Evolutionary conservation across 495 filamentous ascomycete species (phyloP), one percentile per base, ranked within the genome.

Genomic region (Podospora anserina): DNA sequence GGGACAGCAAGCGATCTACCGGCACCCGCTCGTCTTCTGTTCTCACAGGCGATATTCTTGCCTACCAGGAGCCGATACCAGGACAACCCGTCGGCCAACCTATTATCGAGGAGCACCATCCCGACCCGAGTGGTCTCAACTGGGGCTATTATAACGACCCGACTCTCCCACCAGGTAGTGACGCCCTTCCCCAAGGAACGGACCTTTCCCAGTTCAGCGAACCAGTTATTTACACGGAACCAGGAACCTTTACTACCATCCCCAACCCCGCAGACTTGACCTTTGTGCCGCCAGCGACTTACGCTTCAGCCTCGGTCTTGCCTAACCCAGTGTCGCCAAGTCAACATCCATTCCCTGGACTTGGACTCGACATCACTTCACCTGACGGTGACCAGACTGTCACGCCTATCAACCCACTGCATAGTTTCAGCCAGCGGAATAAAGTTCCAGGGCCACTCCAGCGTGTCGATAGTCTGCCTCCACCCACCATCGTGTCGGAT

Each of bases 101-200:
- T 15, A 54, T 62, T 13, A 61, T 78, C 55, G 68, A 74, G 15
- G 60, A 65, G 70, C 67, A 75, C n/a, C n/a, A 78, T 55, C 67
- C 67, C n/a, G 72, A 77, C 9, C 67, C 69, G 1, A 73, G 54
- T 4, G 76, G 76, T 61, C 66, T 72, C 23, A 74, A 73, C 16
- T 78, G 73, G 71, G 71, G 69, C 9, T 78, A 78, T 61, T 78
- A 76, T 11, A 27, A 78, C 74, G 74, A 76, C 55, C 74, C 74
- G 27, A 65, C 64, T 59, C 39, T 75, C 39, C 39, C 39, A 49
- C 39, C 39, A 49, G 39, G 39, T 49, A 49, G 39, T 49, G 39
- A 49, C 39, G 39, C 39, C 7, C 39, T 49, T 49, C 39, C 39
- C 39, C 39, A 49, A 49, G 39, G 39, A 49, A 49, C 39, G 6